Evolutionary conservation across 345 rosid genomes (phyloP), one percentile per base, ranked within the genome.

Genomic region (Abelmoschus esculentus): DNA sequence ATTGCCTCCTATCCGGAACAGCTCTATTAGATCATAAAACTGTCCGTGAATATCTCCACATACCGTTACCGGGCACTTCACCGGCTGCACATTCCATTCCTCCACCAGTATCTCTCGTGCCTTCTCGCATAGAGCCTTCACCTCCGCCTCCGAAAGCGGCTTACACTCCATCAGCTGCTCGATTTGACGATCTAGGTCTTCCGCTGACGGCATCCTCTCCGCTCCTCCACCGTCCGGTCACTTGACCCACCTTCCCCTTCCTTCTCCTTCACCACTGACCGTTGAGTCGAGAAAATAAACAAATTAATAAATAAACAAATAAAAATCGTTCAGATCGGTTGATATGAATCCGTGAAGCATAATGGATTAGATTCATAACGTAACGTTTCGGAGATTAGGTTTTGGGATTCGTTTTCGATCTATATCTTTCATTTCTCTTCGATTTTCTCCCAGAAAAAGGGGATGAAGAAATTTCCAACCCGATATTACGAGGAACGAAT

Each of bases 21-120:
- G 96, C 85, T 95, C 99, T 70, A 95, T 78, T 44, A 95, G 96
- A 79, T 95, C 99, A 74, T 95, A 95, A 67, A 95, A 95, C 86
- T 95, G 97, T 11, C 99, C 97, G 75, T 95, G 99, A 66, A 95
- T 95, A 85, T 93, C 98, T 46, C 98, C 98, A 75, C 98, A 93
- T 52, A 93, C 91, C 26, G 98, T 93, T 69, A 93, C 97, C 50
- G 99, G 99, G 74, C 99, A 95, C 82, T 95, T 95, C 17, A 95
- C 99, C 32, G 96, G 96, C 86, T 95, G 99, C 57, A 95, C 99
- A 86, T 95, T 95, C 96, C 93, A 95, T 81, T 95, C 99, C 83
- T 95, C 99, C 6, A 89, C 96, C 50, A 95, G 90, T 75, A 95
- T 87, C 81, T 93, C 96, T 53, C 89, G 85, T 13, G 99, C 99